Base-by-base conservation (phyloP, 2,329 filamentous ascomycete species). In the Coccinonectria pachysandricola region DNA sequence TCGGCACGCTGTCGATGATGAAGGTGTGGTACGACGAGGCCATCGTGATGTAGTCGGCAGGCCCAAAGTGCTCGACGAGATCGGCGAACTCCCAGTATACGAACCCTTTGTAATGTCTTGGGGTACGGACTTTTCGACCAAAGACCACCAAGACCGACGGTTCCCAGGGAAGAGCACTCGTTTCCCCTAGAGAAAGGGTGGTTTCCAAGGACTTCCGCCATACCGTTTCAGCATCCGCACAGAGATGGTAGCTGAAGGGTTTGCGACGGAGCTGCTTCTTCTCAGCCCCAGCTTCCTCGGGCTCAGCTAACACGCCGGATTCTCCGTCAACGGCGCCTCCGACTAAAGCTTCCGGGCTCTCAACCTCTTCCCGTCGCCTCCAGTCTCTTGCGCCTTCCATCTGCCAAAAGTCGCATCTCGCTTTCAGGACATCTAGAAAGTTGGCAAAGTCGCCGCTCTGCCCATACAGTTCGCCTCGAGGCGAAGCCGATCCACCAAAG, bases 41-140 rank as follows among this genome's bases (percentile, higher is more conserved):
- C 49, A 91, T 69, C 2, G 79, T 80, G 28, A 87, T 80, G 54
- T 87, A 91, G 56, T 91, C 83, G 15, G 83, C 83, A 1, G 82
- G 81, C 0, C 83, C 83, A 22, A 86, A 74, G 2, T 64, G 62
- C 5, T 66, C 65, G 31, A 81, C 84, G 2, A 88, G 66, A 18
- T 79, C 67, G 9, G 62, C 45, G 42, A 88, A 91, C 7, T 70
- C 67, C 70, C 79, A 85, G 28, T 65, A 64, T 0, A 74, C 68
- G 1, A 69, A 56, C 11, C 76, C 73, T 14, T 66, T 54, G 35
- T 67, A 54, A 19, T 77, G 66, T 4, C 61, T 60, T 1, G 75
- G 73, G 3, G 84, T 65, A 2, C 50, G 45, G 2, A 87, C 59
- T 2, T 57, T 60, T 18, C 81, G 70, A 3, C 78, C 79, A 40